Base-by-base conservation (phyloP, 140 eudicot species). In the Anethum foeniculum region DNA sequence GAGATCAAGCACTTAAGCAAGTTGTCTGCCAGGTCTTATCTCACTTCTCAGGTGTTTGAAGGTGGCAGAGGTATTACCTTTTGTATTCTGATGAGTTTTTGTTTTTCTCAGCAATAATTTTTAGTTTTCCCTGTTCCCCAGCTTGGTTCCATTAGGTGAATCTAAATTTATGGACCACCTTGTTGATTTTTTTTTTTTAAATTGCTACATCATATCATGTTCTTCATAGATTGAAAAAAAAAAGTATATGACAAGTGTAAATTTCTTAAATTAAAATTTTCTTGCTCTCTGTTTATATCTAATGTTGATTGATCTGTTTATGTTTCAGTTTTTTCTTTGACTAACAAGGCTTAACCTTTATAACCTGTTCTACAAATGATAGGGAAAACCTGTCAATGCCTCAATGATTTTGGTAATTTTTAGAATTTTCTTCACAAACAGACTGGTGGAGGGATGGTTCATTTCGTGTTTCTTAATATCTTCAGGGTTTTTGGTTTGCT, bases 21-120 rank as follows among this genome's bases (percentile, higher is more conserved):
- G 10, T 23, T 73, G 34, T 73, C 77, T 73, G 14, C 77, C 0
- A 73, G 77, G 77, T 67, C 43, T 30, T 67, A 28, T 67, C 73
- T 67, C 41, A 67, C 72, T 3, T 65, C 39, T 28, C 72, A 65
- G 72, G 27, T 21, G 23, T 38, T 38, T 71, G 28, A 23, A 39
- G 32, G 51, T 21, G 51, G 51, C 51, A 10, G 51, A 39, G 77
- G 77, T 71, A 39, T 39, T 38, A 39, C 28, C 49, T 71, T 3
- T 4, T 7, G 21, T 71, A 3, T 19, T 71, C 18, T 38, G 25
- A 30, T 18, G 10, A 27, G 36, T 32, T 27, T 65, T 28, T 65
- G 72, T 65, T 65, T 65, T 25, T 28, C 58, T 51, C 58, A 23
- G 67, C 27, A 32, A 13, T 32, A 7, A 34, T 8, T 68, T 34